Evolutionary conservation across 106 monocot genomes (phyloP).

Genomic region (Dioscorea dumetorum): DNA sequence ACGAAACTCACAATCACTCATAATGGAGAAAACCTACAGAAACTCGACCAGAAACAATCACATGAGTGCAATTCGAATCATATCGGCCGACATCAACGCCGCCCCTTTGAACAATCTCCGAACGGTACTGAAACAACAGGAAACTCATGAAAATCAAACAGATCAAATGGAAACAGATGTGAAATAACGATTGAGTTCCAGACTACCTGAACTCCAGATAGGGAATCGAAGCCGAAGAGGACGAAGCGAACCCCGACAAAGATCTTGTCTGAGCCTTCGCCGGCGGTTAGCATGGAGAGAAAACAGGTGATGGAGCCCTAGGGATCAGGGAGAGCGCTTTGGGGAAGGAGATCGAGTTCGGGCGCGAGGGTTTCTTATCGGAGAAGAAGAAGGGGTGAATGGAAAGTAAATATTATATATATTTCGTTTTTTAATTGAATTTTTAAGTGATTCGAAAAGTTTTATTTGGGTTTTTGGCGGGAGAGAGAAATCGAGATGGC

Average conservation of each 20-base stretch:
- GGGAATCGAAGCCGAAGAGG: conserved; percentile 84
- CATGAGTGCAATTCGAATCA: conserved; percentile 70
- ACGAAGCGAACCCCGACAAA: conserved; percentile 80
- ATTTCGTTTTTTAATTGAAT: too few relatives aligned
- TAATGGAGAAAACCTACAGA: conserved; percentile 37
- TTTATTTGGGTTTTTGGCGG: too few relatives aligned
- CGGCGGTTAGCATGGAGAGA: too few relatives aligned
- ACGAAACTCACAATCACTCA: neutral
- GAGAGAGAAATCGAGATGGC: too few relatives aligned
- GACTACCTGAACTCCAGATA: conserved; percentile 69
- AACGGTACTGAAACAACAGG: conserved; percentile 56
- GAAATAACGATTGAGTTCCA: neutral
- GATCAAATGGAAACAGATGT: neutral
- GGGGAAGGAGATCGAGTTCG: too few relatives aligned
- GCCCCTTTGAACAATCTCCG: conserved; percentile 62
- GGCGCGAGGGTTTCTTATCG: neutral
- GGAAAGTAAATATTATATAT: neutral
- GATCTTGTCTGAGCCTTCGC: conserved; percentile 18
- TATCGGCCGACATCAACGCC: conserved; percentile 57
- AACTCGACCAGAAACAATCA: conserved; percentile 62
- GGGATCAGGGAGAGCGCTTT: neutral
- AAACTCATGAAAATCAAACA: conserved; percentile 1
- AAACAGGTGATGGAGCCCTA: neutral
- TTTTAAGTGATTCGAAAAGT: too few relatives aligned
- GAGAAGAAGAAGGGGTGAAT: neutral